Evolutionary conservation across 2,329 filamentous ascomycete genomes (phyloP), one percentile per base, ranked within the genome.

Genomic region (Phaeoacremonium minimum): DNA sequence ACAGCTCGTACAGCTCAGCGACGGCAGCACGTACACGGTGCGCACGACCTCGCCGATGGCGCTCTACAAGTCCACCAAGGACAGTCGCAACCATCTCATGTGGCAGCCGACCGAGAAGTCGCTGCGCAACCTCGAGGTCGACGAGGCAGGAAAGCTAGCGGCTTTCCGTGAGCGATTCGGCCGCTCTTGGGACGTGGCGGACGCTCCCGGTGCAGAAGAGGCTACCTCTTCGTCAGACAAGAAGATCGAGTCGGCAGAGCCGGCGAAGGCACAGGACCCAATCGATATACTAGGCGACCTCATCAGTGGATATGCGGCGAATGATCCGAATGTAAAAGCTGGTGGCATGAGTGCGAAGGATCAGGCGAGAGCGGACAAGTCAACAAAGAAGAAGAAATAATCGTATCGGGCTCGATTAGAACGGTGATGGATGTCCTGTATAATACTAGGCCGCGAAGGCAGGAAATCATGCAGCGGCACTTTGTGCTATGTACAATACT

Each of bases 1-100:
- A n/a, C 93, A 98, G 66, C 77, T 98, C 42, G 74, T 98, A 48
- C 90, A 89, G 36, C 83, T 97, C 46, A 87, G 85, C 28, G 93
- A 98, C 69, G 93, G 93, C 50, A 86, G 80, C 53, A 85, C 90
- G 42, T 97, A 80, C 65, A 81, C 84, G 33, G 74, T 82, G 54
- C 85, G 85, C 57, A 90, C 87, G 16, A 88, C 86, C 9, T 87
- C 79, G 9, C 87, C 87, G 1, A 48, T 63, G 22, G 71, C 75
- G 4, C 60, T 85, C 32, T 75, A 78, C 64, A 69, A 69, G 41
- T 68, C 69, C 40, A 66, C 67, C 42, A 94, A 95, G 64, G 93
- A 98, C 67, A 87, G 84, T 30, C 81, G 88, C 52, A 98, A 97
- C 71, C 83, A 87, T 53, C 70, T 87, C 3, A 65, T 95, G 36